These are phyloP conservation scores for Bidens hawaiensis DNA, from an alignment of 140 eudicot species.

Conservation along the genomic window DNA sequence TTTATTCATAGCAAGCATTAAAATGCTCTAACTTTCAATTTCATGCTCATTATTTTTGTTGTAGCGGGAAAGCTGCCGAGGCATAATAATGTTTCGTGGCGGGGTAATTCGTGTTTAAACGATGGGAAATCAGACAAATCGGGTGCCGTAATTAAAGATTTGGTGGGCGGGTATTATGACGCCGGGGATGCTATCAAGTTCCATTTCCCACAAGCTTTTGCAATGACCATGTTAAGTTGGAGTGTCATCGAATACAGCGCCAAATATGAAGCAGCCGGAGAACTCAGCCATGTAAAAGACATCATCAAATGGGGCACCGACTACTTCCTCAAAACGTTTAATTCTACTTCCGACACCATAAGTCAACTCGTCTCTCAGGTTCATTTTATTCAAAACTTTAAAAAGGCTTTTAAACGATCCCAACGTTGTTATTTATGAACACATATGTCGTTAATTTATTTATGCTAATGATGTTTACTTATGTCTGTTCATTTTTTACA, in stretches of 20 bases:
- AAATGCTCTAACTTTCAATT: too few species aligned
- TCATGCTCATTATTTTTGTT: constrained; percentile 12
- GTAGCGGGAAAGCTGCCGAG: constrained; percentile 87
- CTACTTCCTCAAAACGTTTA: constrained; percentile 86
- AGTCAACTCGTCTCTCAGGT: constrained; percentile 76
- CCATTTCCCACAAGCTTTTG: constrained; percentile 80
- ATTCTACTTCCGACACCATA: constrained; percentile 73
- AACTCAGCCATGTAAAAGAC: constrained; percentile 68
- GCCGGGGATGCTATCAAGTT: constrained; percentile 97
- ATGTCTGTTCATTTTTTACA: too few species aligned
- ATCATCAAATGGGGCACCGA: constrained; percentile 94
- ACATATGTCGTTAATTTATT: too few species aligned
- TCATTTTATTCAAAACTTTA: constrained; percentile 9
- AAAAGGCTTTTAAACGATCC: too few species aligned
- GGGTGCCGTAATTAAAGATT: constrained; percentile 49
- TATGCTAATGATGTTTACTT: too few species aligned
- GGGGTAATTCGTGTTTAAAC: constrained; percentile 80
- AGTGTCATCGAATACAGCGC: constrained; percentile 87
- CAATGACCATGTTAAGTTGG: constrained; percentile 97
- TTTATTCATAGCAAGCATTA: too few species aligned
- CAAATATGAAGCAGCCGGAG: constrained; percentile 81
- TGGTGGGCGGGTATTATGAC: constrained; percentile 84
- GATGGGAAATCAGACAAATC: constrained; percentile 66
- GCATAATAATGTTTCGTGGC: constrained; percentile 91
- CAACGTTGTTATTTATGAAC: too few species aligned